These are phyloP conservation scores for Dionaea muscipula DNA, from an alignment of 179 eudicot genomes.

Conservation along the genomic window DNA sequence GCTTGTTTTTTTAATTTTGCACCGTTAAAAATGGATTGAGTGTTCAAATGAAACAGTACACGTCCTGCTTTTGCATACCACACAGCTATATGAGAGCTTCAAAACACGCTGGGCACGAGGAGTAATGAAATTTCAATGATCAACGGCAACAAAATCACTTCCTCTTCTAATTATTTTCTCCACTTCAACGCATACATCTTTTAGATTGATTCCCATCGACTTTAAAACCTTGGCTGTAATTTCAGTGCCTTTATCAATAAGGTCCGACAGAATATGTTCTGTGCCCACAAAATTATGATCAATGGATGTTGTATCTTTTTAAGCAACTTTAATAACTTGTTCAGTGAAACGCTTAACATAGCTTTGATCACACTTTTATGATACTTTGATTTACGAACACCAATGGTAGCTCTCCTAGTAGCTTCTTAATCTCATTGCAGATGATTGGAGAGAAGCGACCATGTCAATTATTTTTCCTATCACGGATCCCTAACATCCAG, in stretches of 20 bases:
- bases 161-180: conserved; percentile 94
- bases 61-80: no score
- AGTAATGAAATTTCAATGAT: conserved; percentile 79
- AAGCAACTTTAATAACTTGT: conserved; percentile 89
- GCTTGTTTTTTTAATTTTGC: no score
- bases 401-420: conserved; percentile 42
- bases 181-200: conserved; percentile 91
- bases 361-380: conserved; percentile 47
- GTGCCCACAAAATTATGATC: conserved; percentile 94
- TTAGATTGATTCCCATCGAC: conserved; percentile 85
- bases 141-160: conserved; percentile 78
- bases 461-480: conserved; percentile 33
- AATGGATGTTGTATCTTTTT: no score
- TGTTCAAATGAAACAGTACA: no score
- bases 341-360: conserved; percentile 95
- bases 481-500: conserved; percentile 32
- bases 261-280: conserved; percentile 82
- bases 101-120: conserved; percentile 94
- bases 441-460: conserved; percentile 33
- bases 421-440: conserved; percentile 34
- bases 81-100: conserved; percentile 66
- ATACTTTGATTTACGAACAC: conserved; percentile 35
- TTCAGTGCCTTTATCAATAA: conserved; percentile 92
- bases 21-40: no score
- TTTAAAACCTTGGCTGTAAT: conserved; percentile 92